Conservation (phyloP, 2,329 filamentous ascomycete genomes). For the Colletotrichum tofieldiae region DNA sequence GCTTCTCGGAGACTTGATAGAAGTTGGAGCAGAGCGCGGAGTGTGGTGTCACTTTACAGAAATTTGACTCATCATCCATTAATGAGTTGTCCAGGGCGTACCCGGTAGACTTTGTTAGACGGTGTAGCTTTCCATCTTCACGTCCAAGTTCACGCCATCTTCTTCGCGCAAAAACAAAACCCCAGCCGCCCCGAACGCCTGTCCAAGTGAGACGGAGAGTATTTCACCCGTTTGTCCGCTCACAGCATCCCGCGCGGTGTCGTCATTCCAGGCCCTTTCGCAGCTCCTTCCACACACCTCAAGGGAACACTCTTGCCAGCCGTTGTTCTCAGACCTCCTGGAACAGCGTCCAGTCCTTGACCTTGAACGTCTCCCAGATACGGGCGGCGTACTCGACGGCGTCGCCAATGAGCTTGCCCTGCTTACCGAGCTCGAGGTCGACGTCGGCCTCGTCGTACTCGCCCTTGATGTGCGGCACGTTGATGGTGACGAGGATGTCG, state of each 20-base stretch:
- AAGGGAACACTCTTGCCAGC: too few species aligned
- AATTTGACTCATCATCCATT: neutral
- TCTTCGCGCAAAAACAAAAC: neutral
- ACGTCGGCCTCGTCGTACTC: slow-evolving; percentile 83
- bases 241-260: slow-evolving; percentile 2
- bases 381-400: slow-evolving; percentile 77
- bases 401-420: slow-evolving; percentile 78
- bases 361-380: slow-evolving; percentile 81
- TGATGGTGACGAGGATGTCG: slow-evolving; percentile 88
- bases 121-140: neutral
- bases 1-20: neutral
- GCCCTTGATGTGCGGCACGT: slow-evolving; percentile 86
- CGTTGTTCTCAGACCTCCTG: slow-evolving; percentile 53
- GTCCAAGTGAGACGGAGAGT: neutral
- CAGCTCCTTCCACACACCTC: neutral
- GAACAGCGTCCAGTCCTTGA: slow-evolving; percentile 88
- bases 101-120: neutral
- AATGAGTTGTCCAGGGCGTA: neutral
- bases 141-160: neutral
- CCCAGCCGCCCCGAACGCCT: slow-evolving; percentile 18
- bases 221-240: neutral
- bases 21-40: neutral
- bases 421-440: slow-evolving; percentile 75
- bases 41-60: neutral
- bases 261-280: neutral